Evolutionary conservation across 495 filamentous ascomycete genomes (phyloP), one percentile per base, ranked within the genome.

Genomic region (Aspergillus bertholletiae): DNA sequence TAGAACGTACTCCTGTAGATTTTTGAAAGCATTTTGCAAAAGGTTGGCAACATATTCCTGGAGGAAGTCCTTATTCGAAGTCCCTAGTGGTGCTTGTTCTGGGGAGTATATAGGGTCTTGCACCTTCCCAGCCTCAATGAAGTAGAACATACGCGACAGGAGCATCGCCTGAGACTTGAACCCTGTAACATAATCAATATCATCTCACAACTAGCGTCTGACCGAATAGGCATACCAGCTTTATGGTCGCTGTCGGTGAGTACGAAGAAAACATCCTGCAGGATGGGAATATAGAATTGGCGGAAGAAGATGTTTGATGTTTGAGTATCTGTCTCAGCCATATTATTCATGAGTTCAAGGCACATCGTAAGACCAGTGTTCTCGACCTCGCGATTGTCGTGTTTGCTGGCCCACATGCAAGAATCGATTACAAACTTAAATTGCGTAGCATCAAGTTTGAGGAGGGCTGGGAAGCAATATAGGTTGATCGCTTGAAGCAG

Each of bases 361-460:
- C 94, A 99, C 95, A 97, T 99, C 67, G 89, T 94, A 57, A 99
- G 83, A n/a, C 94, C 94, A 45, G 94, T 95, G 65, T 87, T 88
- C 75, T 99, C 94, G 28, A 99, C 94, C 65, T 96, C 93, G 22
- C 94, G 88, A 69, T 99, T 99, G 73, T 97, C 94, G 69, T 99
- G 94, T 73, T 99, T 99, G 74, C 91, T 96, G 9, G 94, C 94
- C 94, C 94, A 99, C 85, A 97, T 88, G 80, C 94, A 99, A 23
- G 93, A 93, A 65, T 99, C 94, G 59, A 99, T 97, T 62, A 99
- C 94, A 64, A 97, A 96, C 69, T 97, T 97, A 81, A 99, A 97
- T 67, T 97, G 92, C 17, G 89, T 83, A 49, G 85, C 90, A 69
- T 99, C 94, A 4, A 99, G 85, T 67, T 92, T 93, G 48, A 99